A percentile compares a stretch with the other conserved stretches of the same genome.
Evolutionary conservation across 1,284 basidiomycete genomes (phyloP).

Genomic region (Paramarasmius palmivorus): DNA sequence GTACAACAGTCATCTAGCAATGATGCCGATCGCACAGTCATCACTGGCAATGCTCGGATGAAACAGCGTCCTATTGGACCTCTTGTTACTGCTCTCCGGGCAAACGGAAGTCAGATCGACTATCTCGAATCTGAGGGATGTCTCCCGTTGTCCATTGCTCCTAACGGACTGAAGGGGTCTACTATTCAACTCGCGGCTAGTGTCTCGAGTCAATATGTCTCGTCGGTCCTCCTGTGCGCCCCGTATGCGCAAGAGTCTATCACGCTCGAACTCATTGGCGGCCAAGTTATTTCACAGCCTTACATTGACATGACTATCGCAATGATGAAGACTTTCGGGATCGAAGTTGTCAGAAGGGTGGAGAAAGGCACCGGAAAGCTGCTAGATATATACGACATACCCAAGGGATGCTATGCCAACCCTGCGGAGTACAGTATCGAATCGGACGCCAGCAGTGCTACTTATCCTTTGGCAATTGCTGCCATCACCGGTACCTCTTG

Average conservation of each 20-base stretch:
- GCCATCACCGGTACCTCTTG: conserved; percentile 95
- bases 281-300: conserved; percentile 95
- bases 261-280: conserved; percentile 88
- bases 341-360: conserved; percentile 73
- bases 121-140: conserved; percentile 85
- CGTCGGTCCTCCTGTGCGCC: conserved; percentile 93
- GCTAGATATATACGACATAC: conserved; percentile 88
- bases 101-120: conserved; percentile 80
- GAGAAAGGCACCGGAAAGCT: conserved; percentile 63
- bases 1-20: conserved; percentile 53
- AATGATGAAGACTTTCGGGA: conserved; percentile 96
- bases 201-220: conserved; percentile 98
- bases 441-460: conserved; percentile 94
- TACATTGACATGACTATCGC: conserved; percentile 99
- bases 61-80: conserved; percentile 96
- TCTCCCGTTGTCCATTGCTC: conserved; percentile 85
- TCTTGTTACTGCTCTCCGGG: conserved; percentile 87
- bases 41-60: conserved; percentile 98
- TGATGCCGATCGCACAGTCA: conserved; percentile 60
- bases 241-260: conserved; percentile 87
- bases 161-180: conserved; percentile 84
- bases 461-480: conserved; percentile 95
- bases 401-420: conserved; percentile 78
- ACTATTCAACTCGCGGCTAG: conserved; percentile 89
- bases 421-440: conserved; percentile 90